Percentiles rank a stretch among this genome's conserved stretches.
Evolutionary conservation across 2,329 filamentous ascomycete species (phyloP).

Genomic region (Bipolaris zeicola): DNA sequence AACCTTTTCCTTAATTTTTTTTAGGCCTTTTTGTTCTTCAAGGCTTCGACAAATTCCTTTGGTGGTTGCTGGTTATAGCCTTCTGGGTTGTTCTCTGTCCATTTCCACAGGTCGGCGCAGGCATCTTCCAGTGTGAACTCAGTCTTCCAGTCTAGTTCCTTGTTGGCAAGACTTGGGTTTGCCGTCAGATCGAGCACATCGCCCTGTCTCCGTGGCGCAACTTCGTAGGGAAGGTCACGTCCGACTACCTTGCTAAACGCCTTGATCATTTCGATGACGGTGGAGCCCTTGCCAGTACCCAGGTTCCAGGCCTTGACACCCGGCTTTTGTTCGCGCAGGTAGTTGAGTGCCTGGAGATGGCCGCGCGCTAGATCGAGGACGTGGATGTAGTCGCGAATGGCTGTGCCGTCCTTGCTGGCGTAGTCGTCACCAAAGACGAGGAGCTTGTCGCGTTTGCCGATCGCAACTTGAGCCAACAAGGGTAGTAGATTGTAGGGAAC

Average conservation of each 20-base stretch:
- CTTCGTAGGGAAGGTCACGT: constrained; percentile 82
- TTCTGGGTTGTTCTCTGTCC: constrained; percentile 95
- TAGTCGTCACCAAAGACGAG: constrained; percentile 97
- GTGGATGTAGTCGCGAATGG: constrained; percentile 98
- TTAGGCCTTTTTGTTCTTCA: constrained; percentile 43
- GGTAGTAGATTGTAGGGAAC: constrained; percentile 96
- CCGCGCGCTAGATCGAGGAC: constrained; percentile 87
- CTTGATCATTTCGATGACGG: constrained; percentile 96
- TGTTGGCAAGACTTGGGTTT: constrained; percentile 83
- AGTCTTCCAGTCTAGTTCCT: constrained; percentile 91
- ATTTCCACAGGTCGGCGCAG: constrained; percentile 92
- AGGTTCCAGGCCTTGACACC: constrained; percentile 97
- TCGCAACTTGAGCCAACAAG: constrained; percentile 91
- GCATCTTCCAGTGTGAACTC: constrained; percentile 89
- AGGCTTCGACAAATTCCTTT: constrained; percentile 71
- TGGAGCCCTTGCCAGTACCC: constrained; percentile 91
- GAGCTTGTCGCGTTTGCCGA: constrained; percentile 91
- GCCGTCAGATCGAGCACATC: constrained; percentile 96
- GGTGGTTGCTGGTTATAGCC: constrained; percentile 94
- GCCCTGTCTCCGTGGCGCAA: constrained; percentile 79
- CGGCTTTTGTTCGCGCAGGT: constrained; percentile 81
- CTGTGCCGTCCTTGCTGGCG: constrained; percentile 84
- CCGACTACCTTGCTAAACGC: constrained; percentile 90
- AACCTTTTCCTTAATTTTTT: not conserved
- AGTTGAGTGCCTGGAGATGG: constrained; percentile 87